Base-by-base conservation (phyloP, 345 rosid species). In the Erysimum cheiranthoides region DNA sequence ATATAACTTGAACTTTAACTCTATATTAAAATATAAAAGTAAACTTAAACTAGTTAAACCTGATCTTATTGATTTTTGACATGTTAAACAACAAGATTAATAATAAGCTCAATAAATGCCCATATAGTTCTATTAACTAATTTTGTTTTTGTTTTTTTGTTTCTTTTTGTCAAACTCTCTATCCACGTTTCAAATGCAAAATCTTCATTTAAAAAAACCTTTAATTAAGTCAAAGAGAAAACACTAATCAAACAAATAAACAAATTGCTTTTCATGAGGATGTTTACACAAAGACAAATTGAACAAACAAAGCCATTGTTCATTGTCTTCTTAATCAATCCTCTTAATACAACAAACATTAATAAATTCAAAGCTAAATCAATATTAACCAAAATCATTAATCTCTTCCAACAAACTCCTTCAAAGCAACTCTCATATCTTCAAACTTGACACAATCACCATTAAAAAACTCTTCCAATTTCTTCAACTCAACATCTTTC, bases 351-450 rank as follows among this genome's bases (percentile, higher is more conserved):
- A 76, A 52, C 5, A 36, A 11, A 9, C 25, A 21, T 10, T 8
- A 66, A 59, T 38, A 2, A 74, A 54, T 65, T 12, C 6, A 47
- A n/a, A 62, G 9, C 7, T 21, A 16, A 60, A 35, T 2, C 46
- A 12, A 14, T 12, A 9, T 9, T 4, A 60, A 34, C 1, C 3
- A 46, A 34, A 27, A 46, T 47, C 27, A 61, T 65, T 77, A 11
- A 8, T 31, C 80, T 54, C 52, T 67, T 18, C 80, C 60, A 62
- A 75, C 71, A 38, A 76, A 82, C 42, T 66, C 83, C 78, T 85
- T 92, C 68, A 85, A 87, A 53, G 97, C 96, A 64, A 84, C 86
- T 79, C 95, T 89, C 85, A 85, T 86, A 61, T 92, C 97, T 45
- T 86, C 91, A 74, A 69, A 79, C 50, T 74, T 47, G 8, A 83